A percentile compares a stretch with the other conserved stretches of the same genome.
Conservation (phyloP, 1,284 basidiomycete species). For the Phellinidium pouzarii region DNA sequence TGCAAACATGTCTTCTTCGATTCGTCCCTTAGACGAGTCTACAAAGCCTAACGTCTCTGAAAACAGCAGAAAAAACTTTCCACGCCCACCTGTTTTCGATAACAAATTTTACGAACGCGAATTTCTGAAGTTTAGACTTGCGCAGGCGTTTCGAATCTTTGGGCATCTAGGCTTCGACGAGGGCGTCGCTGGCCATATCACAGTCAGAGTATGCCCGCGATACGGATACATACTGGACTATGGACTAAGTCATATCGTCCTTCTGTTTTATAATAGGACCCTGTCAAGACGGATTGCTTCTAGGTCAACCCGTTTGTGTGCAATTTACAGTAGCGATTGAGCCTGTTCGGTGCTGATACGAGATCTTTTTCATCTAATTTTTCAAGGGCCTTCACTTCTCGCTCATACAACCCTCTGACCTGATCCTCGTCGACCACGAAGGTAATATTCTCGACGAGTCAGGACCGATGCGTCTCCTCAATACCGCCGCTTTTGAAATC, state of each 20-base stretch:
- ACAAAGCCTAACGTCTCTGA: background rate
- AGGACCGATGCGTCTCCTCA: slow-evolving; percentile 34
- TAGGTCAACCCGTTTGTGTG: slow-evolving; percentile 48
- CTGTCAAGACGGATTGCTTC: slow-evolving; percentile 43
- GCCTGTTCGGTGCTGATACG: background rate
- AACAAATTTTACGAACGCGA: slow-evolving; percentile 39
- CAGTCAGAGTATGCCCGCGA: slow-evolving; percentile 43
- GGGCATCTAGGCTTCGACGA: slow-evolving; percentile 53
- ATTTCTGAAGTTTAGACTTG: slow-evolving; percentile 47
- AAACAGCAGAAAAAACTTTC: slow-evolving; percentile 10
- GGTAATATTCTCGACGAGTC: slow-evolving; percentile 42
- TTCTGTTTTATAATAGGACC: slow-evolving; percentile 30
- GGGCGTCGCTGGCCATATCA: slow-evolving; percentile 59
- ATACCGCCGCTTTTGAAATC: slow-evolving; percentile 44
- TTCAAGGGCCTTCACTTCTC: slow-evolving; percentile 38
- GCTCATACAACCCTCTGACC: slow-evolving; percentile 38
- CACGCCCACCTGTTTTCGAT: slow-evolving; percentile 29
- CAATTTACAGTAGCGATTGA: background rate
- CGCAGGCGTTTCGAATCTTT: slow-evolving; percentile 45
- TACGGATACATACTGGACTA: background rate
- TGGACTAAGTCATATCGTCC: background rate
- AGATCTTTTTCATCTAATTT: background rate
- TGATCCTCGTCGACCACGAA: slow-evolving; percentile 43
- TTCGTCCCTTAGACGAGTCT: slow-evolving; percentile 4
- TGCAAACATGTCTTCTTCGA: too few species aligned